Evolutionary conservation across 2,329 filamentous ascomycete species (phyloP).

Genomic region (Biscogniauxia marginata): DNA sequence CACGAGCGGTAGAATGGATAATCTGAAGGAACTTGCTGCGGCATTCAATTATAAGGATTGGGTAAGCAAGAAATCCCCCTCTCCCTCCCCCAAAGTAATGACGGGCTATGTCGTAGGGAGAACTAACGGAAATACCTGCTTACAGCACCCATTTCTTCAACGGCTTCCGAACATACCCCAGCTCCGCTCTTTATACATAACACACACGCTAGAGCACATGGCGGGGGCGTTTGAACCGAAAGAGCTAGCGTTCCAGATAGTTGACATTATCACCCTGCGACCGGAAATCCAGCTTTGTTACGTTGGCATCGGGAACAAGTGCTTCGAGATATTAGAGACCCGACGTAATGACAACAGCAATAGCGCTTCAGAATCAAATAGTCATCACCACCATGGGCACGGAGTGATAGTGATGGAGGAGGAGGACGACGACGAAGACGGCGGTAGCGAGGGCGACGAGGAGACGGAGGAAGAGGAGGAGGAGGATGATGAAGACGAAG

Average conservation of each 20-base stretch:
- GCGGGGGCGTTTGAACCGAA: constrained; percentile 55
- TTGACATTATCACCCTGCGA: constrained; percentile 74
- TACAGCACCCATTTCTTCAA: constrained; percentile 75
- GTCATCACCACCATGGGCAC: constrained; percentile 16
- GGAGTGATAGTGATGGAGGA: constrained; percentile 17
- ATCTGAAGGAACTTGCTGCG: constrained; percentile 68
- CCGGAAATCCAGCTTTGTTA: constrained; percentile 77
- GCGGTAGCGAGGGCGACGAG: constrained; percentile 37
- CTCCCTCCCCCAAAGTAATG: constrained; percentile 5
- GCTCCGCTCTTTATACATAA: constrained; percentile 69
- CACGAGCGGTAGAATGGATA: constrained; percentile 73
- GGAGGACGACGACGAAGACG: constrained; percentile 34
- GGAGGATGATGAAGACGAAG: constrained; percentile 27
- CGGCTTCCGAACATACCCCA: constrained; percentile 68
- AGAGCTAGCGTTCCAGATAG: constrained; percentile 72
- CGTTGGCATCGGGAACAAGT: constrained; percentile 72
- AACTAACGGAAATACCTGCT: constrained; percentile 14
- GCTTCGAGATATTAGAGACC: constrained; percentile 76
- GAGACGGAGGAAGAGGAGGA: constrained; percentile 41
- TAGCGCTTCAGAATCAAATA: constrained; percentile 14
- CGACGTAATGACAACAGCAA: constrained; percentile 40
- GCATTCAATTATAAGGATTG: constrained; percentile 74
- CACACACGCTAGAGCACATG: constrained; percentile 63
- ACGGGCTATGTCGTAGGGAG: not conserved
- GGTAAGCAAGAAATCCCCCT: constrained; percentile 50